phyloP scores from a whole-genome alignment of 1,284 basidiomycete species.

The Caloboletus inedulis region DNA sequence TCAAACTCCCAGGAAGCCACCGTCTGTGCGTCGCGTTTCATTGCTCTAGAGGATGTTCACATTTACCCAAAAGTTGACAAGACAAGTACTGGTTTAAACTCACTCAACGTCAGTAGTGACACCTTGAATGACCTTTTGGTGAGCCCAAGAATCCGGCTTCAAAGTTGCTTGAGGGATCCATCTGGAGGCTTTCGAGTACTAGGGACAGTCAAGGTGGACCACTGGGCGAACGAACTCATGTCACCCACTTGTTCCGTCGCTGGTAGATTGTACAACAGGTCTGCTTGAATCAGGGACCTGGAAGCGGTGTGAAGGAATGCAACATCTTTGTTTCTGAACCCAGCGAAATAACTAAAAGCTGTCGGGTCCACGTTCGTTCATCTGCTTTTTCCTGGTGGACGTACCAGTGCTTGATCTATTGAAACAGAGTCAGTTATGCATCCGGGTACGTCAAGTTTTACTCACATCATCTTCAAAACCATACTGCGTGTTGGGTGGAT shows the following conservation, averaged over 20 bases:
- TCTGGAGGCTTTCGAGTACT: slow-evolving; percentile 51
- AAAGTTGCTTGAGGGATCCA: slow-evolving; percentile 48
- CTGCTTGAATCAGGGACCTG: slow-evolving; percentile 82
- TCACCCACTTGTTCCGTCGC: slow-evolving; percentile 72
- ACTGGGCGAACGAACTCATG: neutral
- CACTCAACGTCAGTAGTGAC: slow-evolving; percentile 25
- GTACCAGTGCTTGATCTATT: slow-evolving; percentile 62
- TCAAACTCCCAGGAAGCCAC: slow-evolving; percentile 86
- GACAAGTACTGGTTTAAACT: slow-evolving; percentile 6
- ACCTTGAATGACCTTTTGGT: slow-evolving; percentile 50
- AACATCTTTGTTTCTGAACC: slow-evolving; percentile 83
- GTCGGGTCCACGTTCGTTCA: neutral
- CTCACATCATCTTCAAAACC: slow-evolving; percentile 82
- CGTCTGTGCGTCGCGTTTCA: slow-evolving; percentile 67
- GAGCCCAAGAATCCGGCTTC: slow-evolving; percentile 57
- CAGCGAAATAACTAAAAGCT: slow-evolving; percentile 67
- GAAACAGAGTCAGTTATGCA: slow-evolving; percentile 1
- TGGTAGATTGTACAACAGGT: slow-evolving; percentile 89
- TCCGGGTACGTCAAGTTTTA: neutral
- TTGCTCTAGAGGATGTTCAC: slow-evolving; percentile 47
- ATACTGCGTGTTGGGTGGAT: slow-evolving; percentile 61
- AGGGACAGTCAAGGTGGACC: slow-evolving; percentile 20
- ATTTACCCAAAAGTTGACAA: neutral
- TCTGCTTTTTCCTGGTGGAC: slow-evolving; percentile 3
- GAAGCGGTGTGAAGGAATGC: slow-evolving; percentile 82